Evolutionary conservation across 2,329 filamentous ascomycete genomes (phyloP).

Genomic region (Cercospora beticola): DNA sequence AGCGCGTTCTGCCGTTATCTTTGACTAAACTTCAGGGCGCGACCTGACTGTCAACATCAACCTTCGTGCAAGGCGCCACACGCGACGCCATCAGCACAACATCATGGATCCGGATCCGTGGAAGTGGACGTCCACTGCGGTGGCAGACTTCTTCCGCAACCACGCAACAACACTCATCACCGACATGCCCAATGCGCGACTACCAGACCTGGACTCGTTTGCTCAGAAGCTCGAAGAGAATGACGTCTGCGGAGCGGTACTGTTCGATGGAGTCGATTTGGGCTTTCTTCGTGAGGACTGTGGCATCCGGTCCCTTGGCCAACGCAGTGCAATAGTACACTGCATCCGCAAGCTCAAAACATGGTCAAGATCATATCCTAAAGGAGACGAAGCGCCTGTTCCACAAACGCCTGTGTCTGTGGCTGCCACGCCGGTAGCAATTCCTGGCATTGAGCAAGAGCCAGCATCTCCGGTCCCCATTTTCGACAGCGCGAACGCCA

Average conservation of each 20-base stretch:
- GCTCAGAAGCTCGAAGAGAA: conserved; percentile 59
- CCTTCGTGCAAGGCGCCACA: background rate
- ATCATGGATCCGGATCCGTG: conserved; percentile 63
- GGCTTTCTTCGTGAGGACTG: conserved; percentile 55
- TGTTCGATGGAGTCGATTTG: conserved; percentile 57
- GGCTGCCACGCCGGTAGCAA: conserved; percentile 13
- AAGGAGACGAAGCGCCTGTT: background rate
- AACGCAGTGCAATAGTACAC: conserved; percentile 58
- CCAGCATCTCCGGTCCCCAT: conserved; percentile 3
- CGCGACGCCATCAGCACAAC: background rate
- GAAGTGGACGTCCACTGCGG: conserved; percentile 67
- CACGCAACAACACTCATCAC: conserved; percentile 23
- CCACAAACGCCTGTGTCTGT: conserved; percentile 20
- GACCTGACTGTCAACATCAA: conserved; percentile 13
- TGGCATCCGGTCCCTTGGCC: conserved; percentile 57
- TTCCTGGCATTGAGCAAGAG: conserved; percentile 6
- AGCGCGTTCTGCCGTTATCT: background rate
- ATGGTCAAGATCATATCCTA: conserved; percentile 5
- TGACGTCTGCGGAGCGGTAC: conserved; percentile 63
- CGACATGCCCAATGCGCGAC: conserved; percentile 38
- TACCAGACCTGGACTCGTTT: conserved; percentile 56
- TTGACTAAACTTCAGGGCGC: conserved; percentile 3
- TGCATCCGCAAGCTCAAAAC: conserved; percentile 57
- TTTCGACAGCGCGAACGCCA: conserved; percentile 21
- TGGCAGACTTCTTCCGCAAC: conserved; percentile 66